Conservation (phyloP, 257 asterid genomes). For the Solanum commersonii region DNA sequence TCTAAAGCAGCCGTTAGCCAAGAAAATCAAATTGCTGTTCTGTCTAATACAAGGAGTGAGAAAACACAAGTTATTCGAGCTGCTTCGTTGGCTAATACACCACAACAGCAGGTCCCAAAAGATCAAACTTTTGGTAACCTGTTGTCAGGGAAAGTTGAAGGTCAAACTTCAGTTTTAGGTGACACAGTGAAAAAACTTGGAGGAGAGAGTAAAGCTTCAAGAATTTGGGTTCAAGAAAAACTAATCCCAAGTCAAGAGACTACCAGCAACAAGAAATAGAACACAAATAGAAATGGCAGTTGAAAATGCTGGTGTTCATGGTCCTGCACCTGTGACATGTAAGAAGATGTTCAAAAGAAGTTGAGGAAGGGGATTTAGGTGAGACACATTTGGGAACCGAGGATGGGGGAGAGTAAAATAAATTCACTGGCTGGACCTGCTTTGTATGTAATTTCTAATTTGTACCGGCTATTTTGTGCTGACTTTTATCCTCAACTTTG, state of each 20-base stretch:
- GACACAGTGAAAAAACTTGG: conserved; percentile 5
- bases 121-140: conserved; percentile 15
- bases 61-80: neutral
- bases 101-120: conserved; percentile 14
- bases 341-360: conserved; percentile 7
- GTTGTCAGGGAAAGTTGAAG: conserved; percentile 11
- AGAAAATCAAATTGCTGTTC: conserved; percentile 8
- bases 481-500: neutral
- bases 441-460: neutral
- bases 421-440: neutral
- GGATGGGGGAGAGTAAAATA: neutral
- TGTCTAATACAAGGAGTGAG: neutral
- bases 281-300: conserved; percentile 5
- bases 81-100: neutral
- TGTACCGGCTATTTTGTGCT: neutral
- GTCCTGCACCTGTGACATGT: conserved; percentile 6
- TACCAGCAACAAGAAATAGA: conserved; percentile 2
- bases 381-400: conserved; percentile 1
- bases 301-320: neutral
- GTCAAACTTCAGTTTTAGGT: neutral
- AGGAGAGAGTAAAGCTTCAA: conserved; percentile 8
- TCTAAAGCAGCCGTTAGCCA: conserved; percentile 13
- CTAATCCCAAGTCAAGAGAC: neutral
- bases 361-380: neutral
- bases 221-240: conserved; percentile 8